Evolutionary conservation across 2,329 filamentous ascomycete species (phyloP).

Genomic region (Zymoseptoria pseudotritici): DNA sequence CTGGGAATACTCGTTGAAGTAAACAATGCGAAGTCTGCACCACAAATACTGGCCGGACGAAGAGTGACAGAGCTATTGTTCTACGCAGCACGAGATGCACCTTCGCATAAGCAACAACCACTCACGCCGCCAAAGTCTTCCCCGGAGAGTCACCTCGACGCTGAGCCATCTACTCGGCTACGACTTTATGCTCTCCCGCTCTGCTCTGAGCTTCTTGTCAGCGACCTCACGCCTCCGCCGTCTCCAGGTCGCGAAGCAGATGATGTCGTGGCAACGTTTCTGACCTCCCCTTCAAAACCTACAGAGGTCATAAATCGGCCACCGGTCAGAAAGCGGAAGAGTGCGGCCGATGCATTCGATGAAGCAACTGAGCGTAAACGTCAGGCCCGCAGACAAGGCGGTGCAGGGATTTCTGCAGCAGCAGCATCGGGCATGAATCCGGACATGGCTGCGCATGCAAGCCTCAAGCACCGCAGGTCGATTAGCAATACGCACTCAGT

Average conservation of each 20-base stretch:
- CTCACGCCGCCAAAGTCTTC: slow-evolving; percentile 32
- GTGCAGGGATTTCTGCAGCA: slow-evolving; percentile 37
- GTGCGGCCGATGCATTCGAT: slow-evolving; percentile 39
- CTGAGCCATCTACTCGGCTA: slow-evolving; percentile 1
- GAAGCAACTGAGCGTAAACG: slow-evolving; percentile 38
- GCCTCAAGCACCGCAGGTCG: slow-evolving; percentile 27
- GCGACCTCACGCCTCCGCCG: slow-evolving; percentile 16
- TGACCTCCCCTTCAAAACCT: slow-evolving; percentile 8
- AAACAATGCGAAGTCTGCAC: not conserved
- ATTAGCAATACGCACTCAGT: slow-evolving; percentile 18
- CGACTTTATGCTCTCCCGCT: slow-evolving; percentile 37
- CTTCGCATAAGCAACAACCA: slow-evolving; percentile 12
- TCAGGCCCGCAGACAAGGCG: slow-evolving; percentile 37
- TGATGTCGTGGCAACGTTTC: slow-evolving; percentile 17
- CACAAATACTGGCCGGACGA: not conserved
- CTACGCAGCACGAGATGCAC: slow-evolving; percentile 32
- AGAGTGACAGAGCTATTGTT: slow-evolving; percentile 40
- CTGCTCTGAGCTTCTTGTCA: slow-evolving; percentile 33
- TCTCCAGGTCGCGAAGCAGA: slow-evolving; percentile 18
- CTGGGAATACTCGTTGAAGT: slow-evolving; percentile 14
- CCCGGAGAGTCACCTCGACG: slow-evolving; percentile 1
- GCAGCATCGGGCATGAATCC: slow-evolving; percentile 28
- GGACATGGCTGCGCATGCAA: slow-evolving; percentile 19
- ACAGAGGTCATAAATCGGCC: slow-evolving; percentile 19
- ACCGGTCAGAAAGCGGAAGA: slow-evolving; percentile 35